A percentile compares a stretch with the other conserved stretches of the same genome.
Evolutionary conservation across 2,329 filamentous ascomycete genomes (phyloP).

Genomic region (Mycocentrospora acerina): DNA sequence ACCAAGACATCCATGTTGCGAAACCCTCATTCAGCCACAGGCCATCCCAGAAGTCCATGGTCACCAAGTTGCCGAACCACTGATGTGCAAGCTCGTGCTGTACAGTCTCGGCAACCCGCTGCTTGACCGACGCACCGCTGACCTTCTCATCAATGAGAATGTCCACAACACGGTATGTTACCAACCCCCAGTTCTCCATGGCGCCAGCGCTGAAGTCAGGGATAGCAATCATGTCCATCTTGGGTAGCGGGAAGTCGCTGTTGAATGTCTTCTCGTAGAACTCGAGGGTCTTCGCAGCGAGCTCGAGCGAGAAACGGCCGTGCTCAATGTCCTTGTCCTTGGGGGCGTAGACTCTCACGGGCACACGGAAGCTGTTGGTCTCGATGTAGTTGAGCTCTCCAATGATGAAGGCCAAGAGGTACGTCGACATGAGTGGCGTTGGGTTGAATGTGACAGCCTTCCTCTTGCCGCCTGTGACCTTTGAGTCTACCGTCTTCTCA

Average conservation of each 20-base stretch:
- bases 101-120: constrained; percentile 91
- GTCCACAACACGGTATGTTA: constrained; percentile 93
- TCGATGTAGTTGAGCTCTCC: constrained; percentile 94
- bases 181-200: constrained; percentile 98
- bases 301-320: constrained; percentile 84
- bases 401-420: constrained; percentile 90
- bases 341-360: constrained; percentile 91
- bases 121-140: constrained; percentile 84
- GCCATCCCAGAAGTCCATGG: constrained; percentile 98
- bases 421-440: constrained; percentile 93
- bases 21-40: constrained; percentile 95
- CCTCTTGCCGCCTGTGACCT: constrained; percentile 63
- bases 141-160: constrained; percentile 89
- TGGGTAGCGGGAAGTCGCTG: constrained; percentile 81
- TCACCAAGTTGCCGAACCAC: constrained; percentile 97
- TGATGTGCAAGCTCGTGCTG: constrained; percentile 97
- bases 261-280: constrained; percentile 97
- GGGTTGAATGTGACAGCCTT: constrained; percentile 92
- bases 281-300: constrained; percentile 83
- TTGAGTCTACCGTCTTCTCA: constrained; percentile 70
- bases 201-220: constrained; percentile 94
- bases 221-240: constrained; percentile 96
- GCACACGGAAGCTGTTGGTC: constrained; percentile 86
- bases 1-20: constrained; percentile 91
- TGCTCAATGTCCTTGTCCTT: constrained; percentile 88